A percentile compares a stretch with the other conserved stretches of the same genome.
These are phyloP conservation scores for Pilaira anomala DNA, from an alignment of 192 early-diverging fungal species.

Conservation along the genomic window DNA sequence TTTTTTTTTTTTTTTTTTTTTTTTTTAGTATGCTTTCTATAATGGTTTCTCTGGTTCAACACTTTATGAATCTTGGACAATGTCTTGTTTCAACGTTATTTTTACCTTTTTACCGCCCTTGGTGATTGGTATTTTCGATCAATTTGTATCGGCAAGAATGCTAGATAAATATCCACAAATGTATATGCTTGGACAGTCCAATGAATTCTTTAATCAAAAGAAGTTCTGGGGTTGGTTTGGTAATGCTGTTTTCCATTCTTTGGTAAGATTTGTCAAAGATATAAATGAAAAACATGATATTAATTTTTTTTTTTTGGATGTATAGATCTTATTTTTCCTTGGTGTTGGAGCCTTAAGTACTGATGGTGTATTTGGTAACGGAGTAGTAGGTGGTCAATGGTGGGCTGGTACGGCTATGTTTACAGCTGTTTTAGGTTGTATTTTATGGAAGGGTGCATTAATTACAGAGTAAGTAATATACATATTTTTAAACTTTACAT, in stretches of 20 bases:
- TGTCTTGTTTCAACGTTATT: slow-evolving; percentile 90
- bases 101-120: slow-evolving; percentile 95
- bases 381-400: slow-evolving; percentile 83
- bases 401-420: slow-evolving; percentile 86
- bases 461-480: slow-evolving; percentile 65
- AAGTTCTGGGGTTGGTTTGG: slow-evolving; percentile 90
- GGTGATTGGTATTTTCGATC: slow-evolving; percentile 97
- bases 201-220: slow-evolving; percentile 80
- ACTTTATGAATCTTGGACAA: slow-evolving; percentile 97
- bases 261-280: slow-evolving; percentile 40
- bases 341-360: slow-evolving; percentile 64
- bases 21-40: slow-evolving; percentile 67
- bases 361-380: slow-evolving; percentile 67
- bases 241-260: slow-evolving; percentile 93
- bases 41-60: slow-evolving; percentile 97
- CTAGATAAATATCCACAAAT: slow-evolving; percentile 97
- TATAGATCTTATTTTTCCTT: slow-evolving; percentile 65
- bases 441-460: slow-evolving; percentile 88
- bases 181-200: slow-evolving; percentile 79
- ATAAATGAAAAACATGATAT: neutral
- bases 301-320: slow-evolving; percentile 5
- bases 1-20: neutral
- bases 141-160: slow-evolving; percentile 88
- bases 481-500: neutral
- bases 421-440: slow-evolving; percentile 82